phyloP scores from a whole-genome alignment of 768 basidiomycete genomes.

The Dioszegia crocea region DNA sequence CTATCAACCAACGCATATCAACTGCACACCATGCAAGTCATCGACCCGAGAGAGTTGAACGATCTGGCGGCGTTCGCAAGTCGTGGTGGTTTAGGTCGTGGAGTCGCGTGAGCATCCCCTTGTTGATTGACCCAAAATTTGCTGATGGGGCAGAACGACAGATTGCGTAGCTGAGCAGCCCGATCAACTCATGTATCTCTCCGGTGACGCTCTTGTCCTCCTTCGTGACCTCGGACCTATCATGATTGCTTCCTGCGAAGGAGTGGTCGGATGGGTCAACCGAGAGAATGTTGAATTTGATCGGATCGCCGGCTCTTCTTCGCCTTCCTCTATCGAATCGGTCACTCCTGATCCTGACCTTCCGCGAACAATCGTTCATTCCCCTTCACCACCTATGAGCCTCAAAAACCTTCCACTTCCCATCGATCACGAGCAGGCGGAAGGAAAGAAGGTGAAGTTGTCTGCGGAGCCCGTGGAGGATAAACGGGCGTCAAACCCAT shows the following conservation, averaged over 20 bases:
- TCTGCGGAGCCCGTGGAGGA: not conserved
- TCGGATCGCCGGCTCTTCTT: slow-evolving; percentile 11
- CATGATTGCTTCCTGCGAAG: slow-evolving; percentile 37
- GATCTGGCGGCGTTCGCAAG: slow-evolving; percentile 30
- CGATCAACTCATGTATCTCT: slow-evolving; percentile 42
- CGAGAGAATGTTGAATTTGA: slow-evolving; percentile 23
- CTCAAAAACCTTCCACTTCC: not conserved
- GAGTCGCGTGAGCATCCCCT: slow-evolving; percentile 35
- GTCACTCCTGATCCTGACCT: slow-evolving; percentile 19
- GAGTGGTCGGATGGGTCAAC: slow-evolving; percentile 42
- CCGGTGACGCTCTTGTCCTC: slow-evolving; percentile 36
- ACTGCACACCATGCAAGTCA: not conserved
- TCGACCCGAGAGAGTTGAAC: slow-evolving; percentile 38
- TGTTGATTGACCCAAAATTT: not conserved
- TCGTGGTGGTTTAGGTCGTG: slow-evolving; percentile 37
- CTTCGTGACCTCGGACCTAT: slow-evolving; percentile 31
- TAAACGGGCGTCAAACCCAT: slow-evolving; percentile 18
- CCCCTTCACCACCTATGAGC: slow-evolving; percentile 3
- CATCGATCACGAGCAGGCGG: not conserved
- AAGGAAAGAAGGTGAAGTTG: not conserved
- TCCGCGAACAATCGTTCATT: slow-evolving; percentile 1
- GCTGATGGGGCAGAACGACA: slow-evolving; percentile 20
- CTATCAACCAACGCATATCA: not conserved
- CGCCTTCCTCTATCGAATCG: slow-evolving; percentile 13
- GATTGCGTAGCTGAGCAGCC: slow-evolving; percentile 41